phyloP scores from a whole-genome alignment of 768 basidiomycete species.

The Rhizopogon vinicolor region DNA sequence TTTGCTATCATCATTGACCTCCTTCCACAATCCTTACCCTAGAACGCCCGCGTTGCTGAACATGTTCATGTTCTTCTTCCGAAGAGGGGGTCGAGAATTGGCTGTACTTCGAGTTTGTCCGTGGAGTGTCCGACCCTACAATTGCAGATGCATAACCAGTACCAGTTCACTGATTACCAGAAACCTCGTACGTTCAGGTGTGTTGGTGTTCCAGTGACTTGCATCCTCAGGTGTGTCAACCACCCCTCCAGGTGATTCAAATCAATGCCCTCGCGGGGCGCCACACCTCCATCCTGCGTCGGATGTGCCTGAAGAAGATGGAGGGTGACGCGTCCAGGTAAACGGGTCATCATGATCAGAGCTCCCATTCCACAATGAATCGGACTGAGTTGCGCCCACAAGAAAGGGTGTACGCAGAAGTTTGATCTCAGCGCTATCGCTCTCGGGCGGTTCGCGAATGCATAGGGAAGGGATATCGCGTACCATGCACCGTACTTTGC shows the following conservation, averaged over 20 bases:
- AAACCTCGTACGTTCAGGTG: too few species aligned
- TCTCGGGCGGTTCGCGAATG: constrained; percentile 7
- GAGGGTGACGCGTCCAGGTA: neutral
- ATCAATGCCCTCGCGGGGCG: neutral
- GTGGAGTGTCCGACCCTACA: neutral
- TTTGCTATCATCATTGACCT: too few species aligned
- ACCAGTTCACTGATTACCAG: too few species aligned
- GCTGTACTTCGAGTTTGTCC: neutral
- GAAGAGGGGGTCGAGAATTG: neutral
- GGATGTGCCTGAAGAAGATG: neutral
- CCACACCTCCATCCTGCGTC: neutral
- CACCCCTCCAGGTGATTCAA: neutral
- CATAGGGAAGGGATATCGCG: constrained; percentile 16
- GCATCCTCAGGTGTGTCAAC: neutral
- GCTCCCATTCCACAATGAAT: constrained; percentile 18
- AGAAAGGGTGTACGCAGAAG: neutral
- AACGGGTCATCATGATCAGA: constrained; percentile 24
- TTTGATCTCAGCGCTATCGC: neutral
- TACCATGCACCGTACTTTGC: constrained; percentile 26
- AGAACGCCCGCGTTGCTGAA: too few species aligned
- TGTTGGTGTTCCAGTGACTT: neutral
- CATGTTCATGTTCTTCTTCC: neutral
- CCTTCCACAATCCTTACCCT: too few species aligned
- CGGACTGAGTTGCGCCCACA: constrained; percentile 14
- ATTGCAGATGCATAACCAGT: neutral